A percentile compares a stretch with the other conserved stretches of the same genome.
Evolutionary conservation across 73 alveolate species (phyloP).

Genomic region (Symbiodinium natans): DNA sequence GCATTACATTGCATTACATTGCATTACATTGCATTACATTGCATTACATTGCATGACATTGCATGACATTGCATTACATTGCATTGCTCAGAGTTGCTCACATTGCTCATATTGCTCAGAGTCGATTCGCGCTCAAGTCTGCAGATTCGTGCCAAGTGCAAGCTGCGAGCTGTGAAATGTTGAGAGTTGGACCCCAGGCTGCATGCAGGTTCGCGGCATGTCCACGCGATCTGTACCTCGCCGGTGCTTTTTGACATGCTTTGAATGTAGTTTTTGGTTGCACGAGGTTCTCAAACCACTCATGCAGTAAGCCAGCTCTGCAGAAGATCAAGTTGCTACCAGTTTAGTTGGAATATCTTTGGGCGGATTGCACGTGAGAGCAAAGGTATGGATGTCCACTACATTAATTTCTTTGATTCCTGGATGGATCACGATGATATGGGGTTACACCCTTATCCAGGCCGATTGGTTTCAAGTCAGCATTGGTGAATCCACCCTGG

Average conservation of each 20-base stretch:
- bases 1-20: too few species aligned
- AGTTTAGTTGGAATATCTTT: neutral
- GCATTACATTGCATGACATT: too few species aligned
- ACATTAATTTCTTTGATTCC: slow-evolving; percentile 40
- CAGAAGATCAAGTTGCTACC: neutral
- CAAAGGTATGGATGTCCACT: slow-evolving; percentile 49
- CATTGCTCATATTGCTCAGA: too few species aligned
- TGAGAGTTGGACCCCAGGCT: neutral
- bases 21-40: too few species aligned
- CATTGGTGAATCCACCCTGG: too few species aligned
- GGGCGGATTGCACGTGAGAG: neutral
- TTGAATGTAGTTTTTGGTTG: neutral
- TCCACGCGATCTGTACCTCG: slow-evolving; percentile 11
- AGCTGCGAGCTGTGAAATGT: too few species aligned
- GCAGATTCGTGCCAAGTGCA: too few species aligned
- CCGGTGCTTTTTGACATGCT: neutral
- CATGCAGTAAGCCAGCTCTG: neutral
- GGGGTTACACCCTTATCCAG: slow-evolving; percentile 85
- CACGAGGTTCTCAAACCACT: neutral
- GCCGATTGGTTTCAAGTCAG: neutral
- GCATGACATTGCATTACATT: too few species aligned
- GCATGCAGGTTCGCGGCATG: slow-evolving; percentile 11
- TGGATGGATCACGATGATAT: slow-evolving; percentile 64
- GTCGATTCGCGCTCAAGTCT: too few species aligned
- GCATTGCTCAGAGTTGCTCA: too few species aligned